Evolutionary conservation across 2,329 filamentous ascomycete species (phyloP), one percentile per base, ranked within the genome.

Genomic region (Colletotrichum navitas): DNA sequence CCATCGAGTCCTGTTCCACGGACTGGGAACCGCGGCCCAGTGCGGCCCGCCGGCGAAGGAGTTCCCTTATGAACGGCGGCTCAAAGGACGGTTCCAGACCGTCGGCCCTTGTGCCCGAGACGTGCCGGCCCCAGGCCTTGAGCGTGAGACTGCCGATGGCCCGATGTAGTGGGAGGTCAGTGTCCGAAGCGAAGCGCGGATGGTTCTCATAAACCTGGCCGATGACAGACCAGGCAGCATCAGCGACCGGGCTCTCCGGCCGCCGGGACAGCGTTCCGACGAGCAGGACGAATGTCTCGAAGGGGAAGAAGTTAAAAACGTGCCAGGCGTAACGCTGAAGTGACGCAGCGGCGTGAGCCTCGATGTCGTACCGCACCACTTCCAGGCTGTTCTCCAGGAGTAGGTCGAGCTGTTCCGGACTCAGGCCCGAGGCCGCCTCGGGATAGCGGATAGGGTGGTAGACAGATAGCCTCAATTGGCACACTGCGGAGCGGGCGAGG

Each of bases 261-360:
- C 85, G 84, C 21, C 83, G 81, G 68, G 82, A 84, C 18, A 90
- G 81, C 75, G 89, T 85, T 3, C 85, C 85, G 0, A 85, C 83
- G 76, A 89, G 82, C 74, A 88, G 88, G 36, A 85, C 80, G 69
- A 90, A 86, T 21, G 89, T 79, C 68, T 88, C 88, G 60, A 86
- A 78, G 74, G 89, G 87, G 76, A 90, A 88, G 75, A 88, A 84
- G 24, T 81, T 80, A 62, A 84, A 83, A 75, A 85, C 80, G 73
- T 86, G 88, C 88, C 88, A 90, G 12, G 86, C 75, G 76, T 89
- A 90, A 2, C 85, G 84, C 0, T 79, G 81, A 24, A 82, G 79
- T 4, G 79, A 77, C 71, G 84, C 79, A 2, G 80, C 76, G 29
- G 81, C 76, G 72, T 87, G 86, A 8, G 85, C 79, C 14, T 80